phyloP scores from a whole-genome alignment of 2,329 filamentous ascomycete species.

The Colletotrichum sp. region DNA sequence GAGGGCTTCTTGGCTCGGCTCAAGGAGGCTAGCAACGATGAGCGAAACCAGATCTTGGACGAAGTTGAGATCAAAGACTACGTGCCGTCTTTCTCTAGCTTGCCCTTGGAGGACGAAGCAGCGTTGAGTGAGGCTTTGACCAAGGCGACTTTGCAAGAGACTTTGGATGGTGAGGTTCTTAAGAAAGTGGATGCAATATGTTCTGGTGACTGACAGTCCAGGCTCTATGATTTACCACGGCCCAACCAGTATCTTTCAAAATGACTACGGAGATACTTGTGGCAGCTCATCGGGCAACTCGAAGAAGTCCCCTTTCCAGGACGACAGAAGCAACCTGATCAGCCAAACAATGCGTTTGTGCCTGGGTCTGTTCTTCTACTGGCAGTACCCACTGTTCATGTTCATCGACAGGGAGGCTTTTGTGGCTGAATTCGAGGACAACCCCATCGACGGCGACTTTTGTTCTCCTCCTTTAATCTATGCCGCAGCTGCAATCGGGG shows the following conservation, averaged over 20 bases:
- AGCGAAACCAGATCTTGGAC: slow-evolving; percentile 33
- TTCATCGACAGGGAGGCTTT: slow-evolving; percentile 33
- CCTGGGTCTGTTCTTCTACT: slow-evolving; percentile 30
- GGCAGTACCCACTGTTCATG: slow-evolving; percentile 34
- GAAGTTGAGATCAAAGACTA: slow-evolving; percentile 35
- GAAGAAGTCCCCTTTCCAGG: background rate
- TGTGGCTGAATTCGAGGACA: slow-evolving; percentile 11
- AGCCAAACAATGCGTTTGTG: slow-evolving; percentile 2
- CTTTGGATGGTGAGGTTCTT: background rate
- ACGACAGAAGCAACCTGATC: background rate
- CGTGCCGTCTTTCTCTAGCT: background rate
- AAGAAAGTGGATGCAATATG: background rate
- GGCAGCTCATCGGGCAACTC: background rate
- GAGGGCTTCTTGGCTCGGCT: slow-evolving; percentile 27
- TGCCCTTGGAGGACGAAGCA: background rate
- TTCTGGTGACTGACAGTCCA: background rate
- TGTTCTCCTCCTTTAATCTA: slow-evolving; percentile 29
- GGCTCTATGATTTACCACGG: slow-evolving; percentile 23
- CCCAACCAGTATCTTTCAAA: slow-evolving; percentile 30
- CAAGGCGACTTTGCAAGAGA: slow-evolving; percentile 14
- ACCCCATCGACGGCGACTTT: slow-evolving; percentile 25
- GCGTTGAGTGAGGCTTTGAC: slow-evolving; percentile 3
- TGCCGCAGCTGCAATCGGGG: slow-evolving; percentile 26
- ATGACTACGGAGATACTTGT: background rate
- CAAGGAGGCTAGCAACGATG: slow-evolving; percentile 34